A percentile compares a stretch with the other conserved stretches of the same genome.
phyloP scores from a whole-genome alignment of 495 filamentous ascomycete species.

The Penicillium antarcticum region DNA sequence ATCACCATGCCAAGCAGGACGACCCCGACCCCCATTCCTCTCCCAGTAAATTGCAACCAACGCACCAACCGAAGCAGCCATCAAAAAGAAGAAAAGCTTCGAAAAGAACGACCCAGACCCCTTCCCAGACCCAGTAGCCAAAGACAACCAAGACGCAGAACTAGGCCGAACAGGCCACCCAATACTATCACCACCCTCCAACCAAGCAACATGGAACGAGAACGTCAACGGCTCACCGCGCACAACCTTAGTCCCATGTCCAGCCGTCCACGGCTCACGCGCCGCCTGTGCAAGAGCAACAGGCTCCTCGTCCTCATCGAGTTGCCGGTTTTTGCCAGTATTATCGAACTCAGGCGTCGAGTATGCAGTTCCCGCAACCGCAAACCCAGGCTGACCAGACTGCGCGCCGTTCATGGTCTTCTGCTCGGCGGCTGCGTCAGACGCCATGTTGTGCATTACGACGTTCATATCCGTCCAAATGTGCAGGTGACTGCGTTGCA shows the following conservation, averaged over 20 bases:
- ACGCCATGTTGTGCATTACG: conserved; percentile 68
- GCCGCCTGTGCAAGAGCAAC: conserved; percentile 37
- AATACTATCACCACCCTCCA: conserved; percentile 61
- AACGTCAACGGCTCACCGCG: conserved; percentile 85
- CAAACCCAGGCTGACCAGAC: conserved; percentile 55
- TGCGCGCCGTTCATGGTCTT: conserved; percentile 13
- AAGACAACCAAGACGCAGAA: conserved; percentile 39
- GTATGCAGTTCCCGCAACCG: conserved; percentile 85
- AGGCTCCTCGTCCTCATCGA: conserved; percentile 36
- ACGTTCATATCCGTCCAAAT: conserved; percentile 86
- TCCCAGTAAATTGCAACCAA: conserved; percentile 45
- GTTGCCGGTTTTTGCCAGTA: conserved; percentile 18
- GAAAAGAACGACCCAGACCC: conserved; percentile 28
- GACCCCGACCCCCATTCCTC: conserved; percentile 33
- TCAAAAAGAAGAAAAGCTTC: conserved; percentile 37
- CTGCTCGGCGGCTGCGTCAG: conserved; percentile 23
- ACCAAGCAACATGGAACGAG: conserved; percentile 80
- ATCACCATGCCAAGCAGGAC: conserved; percentile 34
- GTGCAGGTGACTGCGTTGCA: conserved; percentile 88
- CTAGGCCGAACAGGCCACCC: conserved; percentile 34
- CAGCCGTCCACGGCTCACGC: conserved; percentile 43
- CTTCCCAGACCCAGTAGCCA: conserved; percentile 13
- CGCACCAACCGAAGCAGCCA: conserved; percentile 46
- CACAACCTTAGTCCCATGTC: conserved; percentile 60
- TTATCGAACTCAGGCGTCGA: conserved; percentile 66